These are phyloP conservation scores for Astragalus membranaceus DNA, from an alignment of 306 rosid species.

Conservation along the genomic window DNA sequence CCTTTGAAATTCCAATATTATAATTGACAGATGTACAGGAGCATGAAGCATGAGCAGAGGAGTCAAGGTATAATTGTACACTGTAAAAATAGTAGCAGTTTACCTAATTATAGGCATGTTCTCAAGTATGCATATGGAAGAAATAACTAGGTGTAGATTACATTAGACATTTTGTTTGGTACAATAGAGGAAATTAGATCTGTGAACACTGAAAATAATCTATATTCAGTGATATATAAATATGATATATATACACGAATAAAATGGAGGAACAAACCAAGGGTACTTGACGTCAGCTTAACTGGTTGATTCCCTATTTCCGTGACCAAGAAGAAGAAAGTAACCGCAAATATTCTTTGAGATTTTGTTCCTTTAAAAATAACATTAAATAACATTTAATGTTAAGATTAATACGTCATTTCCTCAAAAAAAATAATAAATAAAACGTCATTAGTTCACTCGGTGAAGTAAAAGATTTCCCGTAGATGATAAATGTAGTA, in stretches of 20 bases:
- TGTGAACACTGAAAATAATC: slow-evolving; percentile 1
- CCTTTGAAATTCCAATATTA: neutral
- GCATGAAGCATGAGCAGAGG: slow-evolving; percentile 60
- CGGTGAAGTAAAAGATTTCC: neutral
- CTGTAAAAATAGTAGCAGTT: neutral
- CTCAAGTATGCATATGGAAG: neutral
- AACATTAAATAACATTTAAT: slow-evolving; percentile 12
- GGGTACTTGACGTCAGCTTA: slow-evolving; percentile 21
- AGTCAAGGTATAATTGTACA: slow-evolving; percentile 47
- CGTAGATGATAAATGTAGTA: no score
- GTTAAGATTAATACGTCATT: neutral
- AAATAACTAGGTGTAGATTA: slow-evolving; percentile 6
- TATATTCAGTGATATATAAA: neutral
- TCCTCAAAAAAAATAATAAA: no score
- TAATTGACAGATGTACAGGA: slow-evolving; percentile 77
- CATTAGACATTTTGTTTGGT: slow-evolving; percentile 35
- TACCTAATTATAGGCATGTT: slow-evolving; percentile 15
- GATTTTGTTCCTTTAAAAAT: slow-evolving; percentile 11
- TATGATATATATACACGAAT: neutral
- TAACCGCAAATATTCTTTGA: slow-evolving; percentile 26
- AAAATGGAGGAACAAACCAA: slow-evolving; percentile 10
- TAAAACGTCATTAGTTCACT: neutral
- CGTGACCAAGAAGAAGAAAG: slow-evolving; percentile 1
- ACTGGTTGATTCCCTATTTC: slow-evolving; percentile 29
- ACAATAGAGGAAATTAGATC: slow-evolving; percentile 27